phyloP scores from a whole-genome alignment of 2,329 filamentous ascomycete genomes.

The Rachicladosporium sp. region DNA sequence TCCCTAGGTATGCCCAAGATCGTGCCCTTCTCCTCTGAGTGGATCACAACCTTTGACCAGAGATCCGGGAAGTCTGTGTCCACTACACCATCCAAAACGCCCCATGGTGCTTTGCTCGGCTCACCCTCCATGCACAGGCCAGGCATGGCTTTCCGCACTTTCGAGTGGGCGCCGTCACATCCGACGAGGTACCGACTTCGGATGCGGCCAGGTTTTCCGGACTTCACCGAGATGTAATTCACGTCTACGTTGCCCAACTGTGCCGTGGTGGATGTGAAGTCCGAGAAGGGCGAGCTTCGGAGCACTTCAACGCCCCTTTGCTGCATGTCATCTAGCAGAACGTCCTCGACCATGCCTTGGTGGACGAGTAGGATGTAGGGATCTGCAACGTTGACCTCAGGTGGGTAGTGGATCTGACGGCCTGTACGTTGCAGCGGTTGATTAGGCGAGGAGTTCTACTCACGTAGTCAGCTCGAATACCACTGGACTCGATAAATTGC shows the following conservation, averaged over 20 bases:
- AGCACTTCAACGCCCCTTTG: slow-evolving; percentile 51
- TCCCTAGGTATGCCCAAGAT: slow-evolving; percentile 65
- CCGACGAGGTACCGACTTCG: slow-evolving; percentile 55
- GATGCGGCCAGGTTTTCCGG: slow-evolving; percentile 31
- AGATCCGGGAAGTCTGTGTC: slow-evolving; percentile 64
- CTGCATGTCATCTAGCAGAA: slow-evolving; percentile 57
- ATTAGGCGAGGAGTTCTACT: slow-evolving; percentile 23
- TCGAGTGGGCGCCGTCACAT: slow-evolving; percentile 61
- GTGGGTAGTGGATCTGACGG: slow-evolving; percentile 57
- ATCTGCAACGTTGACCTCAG: slow-evolving; percentile 37
- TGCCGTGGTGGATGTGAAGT: slow-evolving; percentile 26
- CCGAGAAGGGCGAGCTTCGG: slow-evolving; percentile 50
- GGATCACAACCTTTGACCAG: slow-evolving; percentile 61
- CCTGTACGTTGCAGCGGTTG: slow-evolving; percentile 46
- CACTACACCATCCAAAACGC: slow-evolving; percentile 57
- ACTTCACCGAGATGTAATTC: slow-evolving; percentile 27
- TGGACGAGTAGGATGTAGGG: slow-evolving; percentile 47
- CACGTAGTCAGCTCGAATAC: background rate
- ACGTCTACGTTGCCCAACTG: slow-evolving; percentile 13
- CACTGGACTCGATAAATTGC: background rate
- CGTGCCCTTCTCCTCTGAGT: slow-evolving; percentile 54
- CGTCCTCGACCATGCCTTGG: slow-evolving; percentile 62
- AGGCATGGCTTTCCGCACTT: slow-evolving; percentile 53
- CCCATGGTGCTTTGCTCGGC: slow-evolving; percentile 51
- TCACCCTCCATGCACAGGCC: slow-evolving; percentile 36